phyloP scores from a whole-genome alignment of 768 basidiomycete genomes.

The Xerocomus spinulosus region DNA sequence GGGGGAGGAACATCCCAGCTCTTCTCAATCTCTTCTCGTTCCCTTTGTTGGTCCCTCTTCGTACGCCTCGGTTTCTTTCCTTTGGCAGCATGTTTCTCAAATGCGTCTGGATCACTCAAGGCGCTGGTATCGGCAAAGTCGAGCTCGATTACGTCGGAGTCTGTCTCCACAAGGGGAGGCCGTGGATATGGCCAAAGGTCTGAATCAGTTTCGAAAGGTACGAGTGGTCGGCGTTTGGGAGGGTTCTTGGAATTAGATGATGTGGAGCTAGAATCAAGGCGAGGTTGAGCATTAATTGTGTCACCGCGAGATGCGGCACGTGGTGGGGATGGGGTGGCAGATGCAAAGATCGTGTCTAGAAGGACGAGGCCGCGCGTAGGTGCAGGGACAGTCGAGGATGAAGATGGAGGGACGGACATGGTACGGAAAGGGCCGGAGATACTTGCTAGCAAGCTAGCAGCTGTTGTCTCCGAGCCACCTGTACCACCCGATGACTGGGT shows the following conservation, averaged over 20 bases:
- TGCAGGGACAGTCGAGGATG: slow-evolving; percentile 25
- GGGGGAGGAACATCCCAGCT: slow-evolving; percentile 54
- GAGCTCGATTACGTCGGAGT: slow-evolving; percentile 65
- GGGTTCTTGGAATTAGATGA: slow-evolving; percentile 14
- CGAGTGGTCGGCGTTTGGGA: slow-evolving; percentile 38
- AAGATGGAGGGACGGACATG: slow-evolving; percentile 25
- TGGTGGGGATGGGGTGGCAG: slow-evolving; percentile 39
- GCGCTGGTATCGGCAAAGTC: slow-evolving; percentile 72
- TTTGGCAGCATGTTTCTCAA: slow-evolving; percentile 34
- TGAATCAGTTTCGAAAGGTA: slow-evolving; percentile 61
- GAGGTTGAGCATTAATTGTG: slow-evolving; percentile 14
- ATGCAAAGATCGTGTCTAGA: slow-evolving; percentile 71
- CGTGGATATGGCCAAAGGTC: slow-evolving; percentile 71
- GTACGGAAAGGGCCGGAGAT: slow-evolving; percentile 41
- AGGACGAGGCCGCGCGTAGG: slow-evolving; percentile 52
- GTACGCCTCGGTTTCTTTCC: slow-evolving; percentile 21
- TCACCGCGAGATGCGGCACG: too few species aligned
- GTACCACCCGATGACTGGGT: slow-evolving; percentile 18
- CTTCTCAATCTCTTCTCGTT: slow-evolving; percentile 50
- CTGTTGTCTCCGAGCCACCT: slow-evolving; percentile 29
- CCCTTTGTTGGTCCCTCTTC: slow-evolving; percentile 36
- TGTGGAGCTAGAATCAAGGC: slow-evolving; percentile 1
- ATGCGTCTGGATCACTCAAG: slow-evolving; percentile 62
- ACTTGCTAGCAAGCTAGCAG: slow-evolving; percentile 44
- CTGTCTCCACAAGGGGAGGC: slow-evolving; percentile 37